phyloP scores from a whole-genome alignment of 805 yeast species.

The Sugiyamaella floridensis region DNA sequence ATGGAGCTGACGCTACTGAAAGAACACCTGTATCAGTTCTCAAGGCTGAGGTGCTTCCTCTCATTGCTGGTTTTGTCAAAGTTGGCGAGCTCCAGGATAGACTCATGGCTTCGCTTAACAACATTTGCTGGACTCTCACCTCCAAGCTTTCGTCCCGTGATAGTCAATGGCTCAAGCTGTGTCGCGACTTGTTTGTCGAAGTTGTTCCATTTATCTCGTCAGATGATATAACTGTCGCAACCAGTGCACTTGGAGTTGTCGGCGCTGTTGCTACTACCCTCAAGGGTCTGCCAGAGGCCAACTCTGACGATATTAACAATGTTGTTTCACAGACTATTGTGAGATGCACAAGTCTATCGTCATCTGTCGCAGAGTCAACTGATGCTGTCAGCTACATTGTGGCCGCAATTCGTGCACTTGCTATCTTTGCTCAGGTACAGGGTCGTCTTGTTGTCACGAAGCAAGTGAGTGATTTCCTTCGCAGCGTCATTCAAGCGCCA shows the following conservation, averaged over 20 bases:
- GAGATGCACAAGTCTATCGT: constrained; percentile 13
- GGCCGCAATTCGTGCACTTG: constrained; percentile 47
- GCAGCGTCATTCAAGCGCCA: constrained; percentile 27
- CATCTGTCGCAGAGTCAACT: constrained; percentile 19
- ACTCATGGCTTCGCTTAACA: constrained; percentile 62
- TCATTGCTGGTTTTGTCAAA: constrained; percentile 30
- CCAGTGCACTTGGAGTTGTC: constrained; percentile 35
- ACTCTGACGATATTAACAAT: background rate
- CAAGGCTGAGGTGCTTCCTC: constrained; percentile 11
- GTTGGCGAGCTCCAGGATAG: constrained; percentile 45
- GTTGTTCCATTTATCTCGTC: constrained; percentile 12
- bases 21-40: constrained; percentile 12
- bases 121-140: constrained; percentile 53
- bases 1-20: background rate
- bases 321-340: constrained; percentile 19
- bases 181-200: constrained; percentile 25
- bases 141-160: constrained; percentile 29
- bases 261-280: constrained; percentile 39
- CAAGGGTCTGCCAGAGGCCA: constrained; percentile 21
- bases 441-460: constrained; percentile 41
- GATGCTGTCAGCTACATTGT: constrained; percentile 36
- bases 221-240: constrained; percentile 25
- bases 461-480: constrained; percentile 41
- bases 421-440: constrained; percentile 42
- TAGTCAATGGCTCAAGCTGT: constrained; percentile 33